Evolutionary conservation across 179 eudicot species (phyloP).

Genomic region (Pouteria campechiana): DNA sequence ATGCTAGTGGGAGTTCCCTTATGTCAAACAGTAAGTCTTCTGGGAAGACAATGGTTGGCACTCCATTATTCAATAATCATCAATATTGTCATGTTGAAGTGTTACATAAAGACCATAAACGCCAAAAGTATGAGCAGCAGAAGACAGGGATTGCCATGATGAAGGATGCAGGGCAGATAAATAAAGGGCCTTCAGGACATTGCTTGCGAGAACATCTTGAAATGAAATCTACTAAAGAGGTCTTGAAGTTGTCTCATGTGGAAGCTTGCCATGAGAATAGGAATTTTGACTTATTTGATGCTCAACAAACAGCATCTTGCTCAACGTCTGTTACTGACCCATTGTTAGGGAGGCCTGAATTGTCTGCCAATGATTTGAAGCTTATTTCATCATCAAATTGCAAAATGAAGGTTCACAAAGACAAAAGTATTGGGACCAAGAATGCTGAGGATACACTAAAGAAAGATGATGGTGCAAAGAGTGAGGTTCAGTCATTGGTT

Average conservation of each 20-base stretch:
- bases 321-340: slow-evolving; percentile 4
- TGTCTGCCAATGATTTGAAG: slow-evolving; percentile 9
- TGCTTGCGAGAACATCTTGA: slow-evolving; percentile 3
- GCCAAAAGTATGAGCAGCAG: slow-evolving; percentile 15
- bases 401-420: slow-evolving; percentile 8
- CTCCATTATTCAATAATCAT: slow-evolving; percentile 6
- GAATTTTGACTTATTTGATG: too few relatives aligned
- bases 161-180: slow-evolving; percentile 3
- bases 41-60: slow-evolving; percentile 10
- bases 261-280: slow-evolving; percentile 6
- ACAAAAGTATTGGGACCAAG: slow-evolving; percentile 4
- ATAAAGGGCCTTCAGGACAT: slow-evolving; percentile 7
- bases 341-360: slow-evolving; percentile 8
- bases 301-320: not conserved
- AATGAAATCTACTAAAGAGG: slow-evolving; percentile 6
- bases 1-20: slow-evolving; percentile 3
- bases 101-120: slow-evolving; percentile 6
- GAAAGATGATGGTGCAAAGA: slow-evolving; percentile 43
- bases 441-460: slow-evolving; percentile 9
- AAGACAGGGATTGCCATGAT: not conserved
- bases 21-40: slow-evolving; percentile 8
- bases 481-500: slow-evolving; percentile 73
- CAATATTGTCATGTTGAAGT: not conserved
- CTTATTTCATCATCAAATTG: slow-evolving; percentile 7
- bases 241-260: slow-evolving; percentile 4